Evolutionary conservation across 2,329 filamentous ascomycete genomes (phyloP).

Genomic region (Penicillium rolfsii): DNA sequence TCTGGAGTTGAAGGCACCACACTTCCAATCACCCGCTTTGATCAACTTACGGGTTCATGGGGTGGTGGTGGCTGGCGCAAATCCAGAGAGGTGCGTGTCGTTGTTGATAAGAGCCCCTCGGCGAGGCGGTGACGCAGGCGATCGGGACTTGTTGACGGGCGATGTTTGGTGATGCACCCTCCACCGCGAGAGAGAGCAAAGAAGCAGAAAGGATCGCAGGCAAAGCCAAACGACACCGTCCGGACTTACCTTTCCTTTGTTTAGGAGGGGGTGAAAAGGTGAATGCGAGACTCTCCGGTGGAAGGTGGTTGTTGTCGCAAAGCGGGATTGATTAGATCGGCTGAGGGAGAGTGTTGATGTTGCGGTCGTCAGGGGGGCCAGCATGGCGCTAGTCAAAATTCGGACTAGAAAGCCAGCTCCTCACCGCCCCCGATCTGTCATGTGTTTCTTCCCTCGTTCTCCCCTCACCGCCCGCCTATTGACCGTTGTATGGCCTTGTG

Average conservation of each 20-base stretch:
- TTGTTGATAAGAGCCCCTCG: slow-evolving; percentile 36
- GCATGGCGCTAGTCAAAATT: slow-evolving; percentile 15
- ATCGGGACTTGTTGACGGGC: slow-evolving; percentile 24
- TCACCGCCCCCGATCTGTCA: background rate
- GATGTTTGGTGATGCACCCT: slow-evolving; percentile 24
- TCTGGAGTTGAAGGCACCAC: background rate
- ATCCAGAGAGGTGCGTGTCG: slow-evolving; percentile 17
- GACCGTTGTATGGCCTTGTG: background rate
- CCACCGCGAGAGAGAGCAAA: slow-evolving; percentile 27
- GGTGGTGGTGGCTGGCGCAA: slow-evolving; percentile 20
- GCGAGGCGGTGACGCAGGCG: slow-evolving; percentile 43
- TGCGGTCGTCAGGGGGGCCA: slow-evolving; percentile 31
- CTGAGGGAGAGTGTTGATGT: slow-evolving; percentile 31
- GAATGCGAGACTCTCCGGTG: slow-evolving; percentile 20
- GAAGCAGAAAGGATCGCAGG: slow-evolving; percentile 6
- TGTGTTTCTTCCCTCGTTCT: background rate
- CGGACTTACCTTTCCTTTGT: slow-evolving; percentile 19
- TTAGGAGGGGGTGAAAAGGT: background rate
- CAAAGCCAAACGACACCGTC: slow-evolving; percentile 7
- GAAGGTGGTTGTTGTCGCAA: slow-evolving; percentile 22
- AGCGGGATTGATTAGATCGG: slow-evolving; percentile 32
- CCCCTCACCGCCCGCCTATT: background rate
- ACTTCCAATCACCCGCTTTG: slow-evolving; percentile 1
- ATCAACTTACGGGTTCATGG: slow-evolving; percentile 22
- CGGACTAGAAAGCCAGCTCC: background rate